phyloP scores from a whole-genome alignment of 2,329 filamentous ascomycete species.

The Cryphonectria naterciae region DNA sequence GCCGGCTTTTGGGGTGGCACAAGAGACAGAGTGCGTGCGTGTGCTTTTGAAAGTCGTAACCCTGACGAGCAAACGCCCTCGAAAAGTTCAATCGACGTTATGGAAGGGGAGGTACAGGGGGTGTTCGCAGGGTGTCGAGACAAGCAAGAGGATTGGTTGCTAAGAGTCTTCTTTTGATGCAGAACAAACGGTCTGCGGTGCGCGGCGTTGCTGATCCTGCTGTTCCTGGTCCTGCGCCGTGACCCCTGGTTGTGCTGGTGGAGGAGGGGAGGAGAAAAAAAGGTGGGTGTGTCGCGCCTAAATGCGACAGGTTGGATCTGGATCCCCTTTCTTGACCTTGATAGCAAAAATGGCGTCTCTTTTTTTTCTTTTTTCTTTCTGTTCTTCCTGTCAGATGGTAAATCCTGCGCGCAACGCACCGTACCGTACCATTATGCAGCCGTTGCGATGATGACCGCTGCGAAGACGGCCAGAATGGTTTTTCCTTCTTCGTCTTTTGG shows the following conservation, averaged over 20 bases:
- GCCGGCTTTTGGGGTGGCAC: background rate
- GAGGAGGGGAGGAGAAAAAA: slow-evolving; percentile 32
- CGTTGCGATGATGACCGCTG: background rate
- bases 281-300: slow-evolving; percentile 16
- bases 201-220: slow-evolving; percentile 3
- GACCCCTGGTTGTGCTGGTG: slow-evolving; percentile 42
- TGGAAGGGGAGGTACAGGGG: too few relatives aligned
- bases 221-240: slow-evolving; percentile 34
- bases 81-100: background rate
- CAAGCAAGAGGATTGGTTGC: background rate
- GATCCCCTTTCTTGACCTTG: slow-evolving; percentile 1
- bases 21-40: background rate
- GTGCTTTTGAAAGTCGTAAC: background rate
- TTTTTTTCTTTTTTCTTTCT: background rate
- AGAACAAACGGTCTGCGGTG: background rate
- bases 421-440: background rate
- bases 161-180: background rate
- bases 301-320: slow-evolving; percentile 20
- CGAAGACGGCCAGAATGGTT: background rate
- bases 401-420: background rate
- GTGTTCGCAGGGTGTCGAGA: background rate
- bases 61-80: background rate
- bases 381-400: background rate
- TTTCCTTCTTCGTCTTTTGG: background rate
- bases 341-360: background rate